These are phyloP conservation scores for Annulohypoxylon moriforme DNA, from an alignment of 495 filamentous ascomycete species.

Conservation along the genomic window DNA sequence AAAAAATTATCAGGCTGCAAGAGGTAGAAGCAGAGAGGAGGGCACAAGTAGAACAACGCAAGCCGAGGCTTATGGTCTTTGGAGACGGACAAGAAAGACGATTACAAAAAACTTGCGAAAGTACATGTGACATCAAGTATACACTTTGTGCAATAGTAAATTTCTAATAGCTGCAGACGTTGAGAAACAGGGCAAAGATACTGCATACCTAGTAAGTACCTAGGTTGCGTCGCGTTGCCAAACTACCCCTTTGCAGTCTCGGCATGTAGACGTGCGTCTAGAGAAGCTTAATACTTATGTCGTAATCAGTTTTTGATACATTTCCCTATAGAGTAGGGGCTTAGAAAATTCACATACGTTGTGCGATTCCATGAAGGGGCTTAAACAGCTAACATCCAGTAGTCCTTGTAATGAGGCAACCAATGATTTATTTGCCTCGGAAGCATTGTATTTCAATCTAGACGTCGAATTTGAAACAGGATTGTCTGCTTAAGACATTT, in stretches of 20 bases:
- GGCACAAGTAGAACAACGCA: constrained; percentile 13
- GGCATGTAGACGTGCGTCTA: too few relatives aligned
- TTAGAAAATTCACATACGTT: too few relatives aligned
- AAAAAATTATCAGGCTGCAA: constrained; percentile 20
- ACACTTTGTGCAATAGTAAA: neutral
- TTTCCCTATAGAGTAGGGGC: too few relatives aligned
- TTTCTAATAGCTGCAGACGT: neutral
- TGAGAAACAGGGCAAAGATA: neutral
- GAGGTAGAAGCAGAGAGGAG: constrained; percentile 18
- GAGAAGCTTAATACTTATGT: too few relatives aligned
- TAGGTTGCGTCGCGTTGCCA: neutral
- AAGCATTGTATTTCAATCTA: too few relatives aligned
- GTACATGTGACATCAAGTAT: neutral
- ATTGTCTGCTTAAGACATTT: too few relatives aligned
- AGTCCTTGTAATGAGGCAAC: too few relatives aligned
- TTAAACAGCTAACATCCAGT: too few relatives aligned
- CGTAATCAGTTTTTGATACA: neutral
- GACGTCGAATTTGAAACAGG: too few relatives aligned
- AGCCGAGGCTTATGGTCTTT: constrained; percentile 15
- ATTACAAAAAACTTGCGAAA: constrained; percentile 5
- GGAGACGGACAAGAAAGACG: constrained; percentile 20
- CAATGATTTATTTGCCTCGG: too few relatives aligned
- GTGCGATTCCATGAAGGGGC: too few relatives aligned
- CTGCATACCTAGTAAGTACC: too few relatives aligned
- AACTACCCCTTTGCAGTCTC: neutral